phyloP scores from a whole-genome alignment of 2,329 filamentous ascomycete genomes.

The Beauveria sp. region DNA sequence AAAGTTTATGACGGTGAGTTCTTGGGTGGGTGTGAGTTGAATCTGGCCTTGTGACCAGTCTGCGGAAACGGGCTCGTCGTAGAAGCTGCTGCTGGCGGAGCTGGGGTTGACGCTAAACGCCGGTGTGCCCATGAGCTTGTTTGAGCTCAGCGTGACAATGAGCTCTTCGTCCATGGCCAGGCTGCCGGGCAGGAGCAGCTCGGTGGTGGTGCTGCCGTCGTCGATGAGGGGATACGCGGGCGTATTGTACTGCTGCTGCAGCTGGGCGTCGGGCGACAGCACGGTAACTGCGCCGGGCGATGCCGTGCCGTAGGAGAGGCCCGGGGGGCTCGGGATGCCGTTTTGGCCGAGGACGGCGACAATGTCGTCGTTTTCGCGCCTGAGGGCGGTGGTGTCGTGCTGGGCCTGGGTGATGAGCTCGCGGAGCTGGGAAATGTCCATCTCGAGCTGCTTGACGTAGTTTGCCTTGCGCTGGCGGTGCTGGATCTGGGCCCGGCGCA shows the following conservation, averaged over 20 bases:
- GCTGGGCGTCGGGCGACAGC: constrained; percentile 7
- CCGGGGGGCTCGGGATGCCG: constrained; percentile 17
- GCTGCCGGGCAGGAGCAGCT: constrained; percentile 16
- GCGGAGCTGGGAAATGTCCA: constrained; percentile 39
- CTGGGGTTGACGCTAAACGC: constrained; percentile 32
- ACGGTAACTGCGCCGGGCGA: constrained; percentile 4
- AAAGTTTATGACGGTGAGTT: constrained; percentile 43
- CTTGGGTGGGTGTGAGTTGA: constrained; percentile 30
- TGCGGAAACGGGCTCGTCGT: constrained; percentile 15
- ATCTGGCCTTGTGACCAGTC: constrained; percentile 15
- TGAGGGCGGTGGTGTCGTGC: constrained; percentile 29
- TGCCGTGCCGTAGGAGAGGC: constrained; percentile 2
- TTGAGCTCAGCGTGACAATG: constrained; percentile 33
- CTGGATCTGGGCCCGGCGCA: constrained; percentile 45
- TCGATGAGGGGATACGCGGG: constrained; percentile 3
- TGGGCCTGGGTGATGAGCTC: constrained; percentile 37
- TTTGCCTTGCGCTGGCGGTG: constrained; percentile 50
- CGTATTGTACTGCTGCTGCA: not conserved
- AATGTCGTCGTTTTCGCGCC: constrained; percentile 37
- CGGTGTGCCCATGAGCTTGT: constrained; percentile 34
- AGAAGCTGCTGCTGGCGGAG: constrained; percentile 15
- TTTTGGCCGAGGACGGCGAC: constrained; percentile 23
- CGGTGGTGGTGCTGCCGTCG: not conserved
- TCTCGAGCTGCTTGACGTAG: constrained; percentile 46
- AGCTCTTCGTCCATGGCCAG: constrained; percentile 31